Evolutionary conservation across 2,329 filamentous ascomycete species (phyloP), one percentile per base, ranked within the genome.

Genomic region (Stemphylium beticola): DNA sequence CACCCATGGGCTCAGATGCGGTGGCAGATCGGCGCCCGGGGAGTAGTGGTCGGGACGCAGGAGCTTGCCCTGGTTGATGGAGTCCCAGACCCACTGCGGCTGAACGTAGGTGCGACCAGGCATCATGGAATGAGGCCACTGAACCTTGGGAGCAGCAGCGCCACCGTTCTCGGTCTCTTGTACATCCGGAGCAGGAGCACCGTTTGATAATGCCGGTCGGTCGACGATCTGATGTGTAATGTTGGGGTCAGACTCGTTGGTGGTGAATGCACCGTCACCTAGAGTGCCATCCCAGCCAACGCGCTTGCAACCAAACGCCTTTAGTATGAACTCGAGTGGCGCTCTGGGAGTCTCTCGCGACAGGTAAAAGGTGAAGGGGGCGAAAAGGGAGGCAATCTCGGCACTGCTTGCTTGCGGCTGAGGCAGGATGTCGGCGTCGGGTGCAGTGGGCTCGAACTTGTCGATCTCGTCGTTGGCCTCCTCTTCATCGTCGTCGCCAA

Each of bases 81-180:
- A 93, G 72, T 99, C 95, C 95, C 95, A 99, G 4, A 99, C 87
- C 93, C 96, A 99, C 74, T 99, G 95, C 17, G 95, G 95, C 79
- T 99, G 95, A 51, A 99, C 80, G 67, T 99, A 99, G 60, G 87
- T 92, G 62, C 95, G 85, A 32, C 93, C 93, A n/a, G 93, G 92
- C 58, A 98, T 89, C 57, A 92, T 87, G 60, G 86, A 86, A 68
- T 91, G 89, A 26, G 82, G 78, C 68, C 78, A 79, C 57, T 82
- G 69, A 11, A 61, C 76, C 58, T 76, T 80, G 32, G 76, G 68
- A 43, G 68, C 60, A 58, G 71, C 59, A 49, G 65, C 55, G 83
- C 84, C 42, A 79, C 79, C 58, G 81, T 89, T 77, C 85, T 85
- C 76, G 79, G 42, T 81, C 77, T 49, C 82, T 80, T 54, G 38